These are phyloP conservation scores for Escovopsis weberi DNA, from an alignment of 2,329 filamentous ascomycete genomes.

Conservation along the genomic window DNA sequence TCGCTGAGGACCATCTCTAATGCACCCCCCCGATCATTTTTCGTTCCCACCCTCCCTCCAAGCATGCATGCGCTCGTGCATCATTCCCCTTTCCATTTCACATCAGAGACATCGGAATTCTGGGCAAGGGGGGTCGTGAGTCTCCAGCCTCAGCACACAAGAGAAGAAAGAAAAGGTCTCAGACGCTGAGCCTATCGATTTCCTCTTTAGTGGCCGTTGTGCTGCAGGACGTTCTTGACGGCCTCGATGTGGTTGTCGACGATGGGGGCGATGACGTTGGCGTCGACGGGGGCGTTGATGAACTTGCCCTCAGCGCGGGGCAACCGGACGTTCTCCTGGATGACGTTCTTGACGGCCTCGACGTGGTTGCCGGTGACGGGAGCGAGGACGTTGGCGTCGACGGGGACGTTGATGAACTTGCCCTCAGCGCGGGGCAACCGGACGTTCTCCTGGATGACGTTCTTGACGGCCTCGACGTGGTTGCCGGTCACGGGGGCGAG, in stretches of 20 bases:
- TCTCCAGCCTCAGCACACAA: too few relatives aligned
- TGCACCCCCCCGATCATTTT: background rate
- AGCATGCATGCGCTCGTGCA: too few relatives aligned
- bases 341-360: too few relatives aligned
- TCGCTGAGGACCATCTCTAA: background rate
- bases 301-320: background rate
- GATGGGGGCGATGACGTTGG: too few relatives aligned
- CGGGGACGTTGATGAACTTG: background rate
- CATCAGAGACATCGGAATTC: too few relatives aligned
- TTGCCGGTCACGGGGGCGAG: background rate
- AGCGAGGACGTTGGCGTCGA: background rate
- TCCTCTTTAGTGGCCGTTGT: background rate
- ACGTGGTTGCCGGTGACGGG: too few relatives aligned
- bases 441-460: background rate
- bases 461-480: background rate
- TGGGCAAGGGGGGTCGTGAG: too few relatives aligned
- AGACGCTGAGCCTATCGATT: too few relatives aligned
- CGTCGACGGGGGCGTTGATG: background rate
- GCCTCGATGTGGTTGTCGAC: background rate
- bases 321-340: background rate
- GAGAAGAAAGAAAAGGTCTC: too few relatives aligned
- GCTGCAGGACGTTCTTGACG: background rate
- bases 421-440: background rate
- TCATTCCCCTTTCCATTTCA: too few relatives aligned
- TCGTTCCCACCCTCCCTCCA: background rate